A percentile compares a stretch with the other conserved stretches of the same genome.
phyloP scores from a whole-genome alignment of 2,329 filamentous ascomycete species.

The Stagonosporopsis chrysanthemi region DNA sequence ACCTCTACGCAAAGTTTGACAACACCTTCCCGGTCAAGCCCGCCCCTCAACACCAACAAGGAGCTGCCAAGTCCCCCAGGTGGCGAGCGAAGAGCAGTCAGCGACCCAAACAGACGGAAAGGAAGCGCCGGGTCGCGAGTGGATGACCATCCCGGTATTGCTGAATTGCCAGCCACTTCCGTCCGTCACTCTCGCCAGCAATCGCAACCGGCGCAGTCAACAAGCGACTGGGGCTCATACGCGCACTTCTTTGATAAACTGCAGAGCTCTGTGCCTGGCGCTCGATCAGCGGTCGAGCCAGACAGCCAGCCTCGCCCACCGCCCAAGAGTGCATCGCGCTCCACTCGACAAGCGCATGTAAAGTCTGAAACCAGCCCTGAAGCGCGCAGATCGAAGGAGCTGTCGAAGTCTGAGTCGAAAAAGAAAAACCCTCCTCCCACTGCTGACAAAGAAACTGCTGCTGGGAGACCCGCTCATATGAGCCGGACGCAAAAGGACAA shows the following conservation, averaged over 20 bases:
- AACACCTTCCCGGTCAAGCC: constrained; percentile 20
- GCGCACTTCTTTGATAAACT: constrained; percentile 12
- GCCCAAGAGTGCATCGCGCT: neutral
- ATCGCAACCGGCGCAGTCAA: constrained; percentile 36
- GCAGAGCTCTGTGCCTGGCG: constrained; percentile 7
- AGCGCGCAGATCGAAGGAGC: neutral
- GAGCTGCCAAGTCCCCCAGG: constrained; percentile 40
- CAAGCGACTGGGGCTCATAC: constrained; percentile 16
- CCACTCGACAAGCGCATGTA: neutral
- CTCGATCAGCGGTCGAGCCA: neutral
- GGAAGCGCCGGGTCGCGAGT: constrained; percentile 18
- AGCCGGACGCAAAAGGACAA: constrained; percentile 86
- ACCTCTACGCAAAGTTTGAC: constrained; percentile 13
- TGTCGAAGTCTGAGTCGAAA: neutral
- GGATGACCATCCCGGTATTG: constrained; percentile 27
- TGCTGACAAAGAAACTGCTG: neutral
- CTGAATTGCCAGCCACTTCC: constrained; percentile 27
- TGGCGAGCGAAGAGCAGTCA: constrained; percentile 25
- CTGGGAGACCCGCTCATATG: constrained; percentile 50
- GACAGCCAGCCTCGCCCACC: neutral
- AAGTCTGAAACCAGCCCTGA: neutral
- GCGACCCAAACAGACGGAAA: constrained; percentile 22
- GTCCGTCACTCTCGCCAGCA: constrained; percentile 47
- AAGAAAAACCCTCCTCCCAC: neutral
- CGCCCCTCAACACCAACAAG: constrained; percentile 43